Evolutionary conservation across 2,329 filamentous ascomycete genomes (phyloP).

Genomic region (Exophiala xenobiotica): DNA sequence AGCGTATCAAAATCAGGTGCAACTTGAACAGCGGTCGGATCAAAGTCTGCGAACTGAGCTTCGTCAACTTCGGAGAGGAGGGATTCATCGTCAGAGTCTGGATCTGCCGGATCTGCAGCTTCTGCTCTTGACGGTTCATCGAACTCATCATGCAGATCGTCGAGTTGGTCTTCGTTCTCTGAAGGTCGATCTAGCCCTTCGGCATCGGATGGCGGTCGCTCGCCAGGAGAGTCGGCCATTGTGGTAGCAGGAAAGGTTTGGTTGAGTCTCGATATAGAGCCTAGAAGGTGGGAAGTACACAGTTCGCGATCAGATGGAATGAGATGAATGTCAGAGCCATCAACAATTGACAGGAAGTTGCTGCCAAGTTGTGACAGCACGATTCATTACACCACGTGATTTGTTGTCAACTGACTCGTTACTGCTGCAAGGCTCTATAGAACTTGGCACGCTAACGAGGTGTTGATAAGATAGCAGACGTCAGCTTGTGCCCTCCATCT

Average conservation of each 20-base stretch:
- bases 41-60: constrained; percentile 64
- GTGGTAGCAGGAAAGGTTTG: constrained; percentile 2
- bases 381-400: not conserved
- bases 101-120: constrained; percentile 38
- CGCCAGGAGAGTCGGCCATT: constrained; percentile 28
- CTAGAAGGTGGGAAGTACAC: too few relatives aligned
- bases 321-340: not conserved
- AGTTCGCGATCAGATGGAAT: too few relatives aligned
- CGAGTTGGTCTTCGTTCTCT: constrained; percentile 30
- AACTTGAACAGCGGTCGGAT: constrained; percentile 60
- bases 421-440: too few relatives aligned
- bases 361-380: not conserved
- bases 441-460: too few relatives aligned
- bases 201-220: constrained; percentile 30
- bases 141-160: constrained; percentile 25
- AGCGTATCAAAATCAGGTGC: constrained; percentile 63
- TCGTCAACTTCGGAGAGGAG: constrained; percentile 65
- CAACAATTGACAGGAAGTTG: not conserved
- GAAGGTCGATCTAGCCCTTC: constrained; percentile 45
- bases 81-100: constrained; percentile 59
- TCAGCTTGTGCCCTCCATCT: too few relatives aligned
- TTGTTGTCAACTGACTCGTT: not conserved
- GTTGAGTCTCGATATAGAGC: not conserved
- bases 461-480: too few relatives aligned
- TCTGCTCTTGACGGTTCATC: constrained; percentile 30